Conservation (phyloP, 2,329 filamentous ascomycete species). For the Alternaria metachromatica region DNA sequence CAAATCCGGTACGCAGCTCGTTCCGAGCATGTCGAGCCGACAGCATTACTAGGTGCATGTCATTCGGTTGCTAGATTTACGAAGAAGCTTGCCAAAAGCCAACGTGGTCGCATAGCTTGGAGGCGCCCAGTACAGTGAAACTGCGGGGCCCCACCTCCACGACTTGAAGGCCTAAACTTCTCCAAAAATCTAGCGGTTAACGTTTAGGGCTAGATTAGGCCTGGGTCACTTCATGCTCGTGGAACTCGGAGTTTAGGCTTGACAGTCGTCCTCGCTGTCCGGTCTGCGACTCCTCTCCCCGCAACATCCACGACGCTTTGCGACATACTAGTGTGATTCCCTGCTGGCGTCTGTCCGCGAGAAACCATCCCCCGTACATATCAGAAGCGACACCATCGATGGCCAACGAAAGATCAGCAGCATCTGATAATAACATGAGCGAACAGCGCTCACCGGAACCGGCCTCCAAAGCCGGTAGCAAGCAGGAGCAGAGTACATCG, state of each 20-base stretch:
- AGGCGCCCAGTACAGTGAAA: conserved; percentile 17
- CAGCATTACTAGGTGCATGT: not conserved
- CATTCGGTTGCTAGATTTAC: not conserved
- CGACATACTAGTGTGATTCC: not conserved
- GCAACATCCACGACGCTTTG: conserved; percentile 2
- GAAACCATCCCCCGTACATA: not conserved
- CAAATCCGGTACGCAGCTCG: not conserved
- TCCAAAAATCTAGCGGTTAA: conserved; percentile 22
- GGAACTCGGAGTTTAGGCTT: conserved; percentile 21
- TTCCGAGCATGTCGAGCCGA: not conserved
- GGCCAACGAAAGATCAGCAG: conserved; percentile 17
- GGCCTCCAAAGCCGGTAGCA: conserved; percentile 18
- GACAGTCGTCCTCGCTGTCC: conserved; percentile 11
- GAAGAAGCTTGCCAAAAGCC: not conserved
- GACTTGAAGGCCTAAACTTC: conserved; percentile 19
- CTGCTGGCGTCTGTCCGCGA: not conserved
- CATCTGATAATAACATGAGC: conserved; percentile 15
- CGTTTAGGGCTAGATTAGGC: conserved; percentile 18
- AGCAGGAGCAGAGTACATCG: conserved; percentile 16
- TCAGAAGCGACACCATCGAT: conserved; percentile 6
- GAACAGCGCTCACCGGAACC: conserved; percentile 24
- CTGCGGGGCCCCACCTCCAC: conserved; percentile 39
- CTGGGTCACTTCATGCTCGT: conserved; percentile 10
- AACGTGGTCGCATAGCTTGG: not conserved
- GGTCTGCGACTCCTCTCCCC: conserved; percentile 5